These are phyloP conservation scores for Cladobotryum protrusum DNA, from an alignment of 2,329 filamentous ascomycete species.

Conservation along the genomic window DNA sequence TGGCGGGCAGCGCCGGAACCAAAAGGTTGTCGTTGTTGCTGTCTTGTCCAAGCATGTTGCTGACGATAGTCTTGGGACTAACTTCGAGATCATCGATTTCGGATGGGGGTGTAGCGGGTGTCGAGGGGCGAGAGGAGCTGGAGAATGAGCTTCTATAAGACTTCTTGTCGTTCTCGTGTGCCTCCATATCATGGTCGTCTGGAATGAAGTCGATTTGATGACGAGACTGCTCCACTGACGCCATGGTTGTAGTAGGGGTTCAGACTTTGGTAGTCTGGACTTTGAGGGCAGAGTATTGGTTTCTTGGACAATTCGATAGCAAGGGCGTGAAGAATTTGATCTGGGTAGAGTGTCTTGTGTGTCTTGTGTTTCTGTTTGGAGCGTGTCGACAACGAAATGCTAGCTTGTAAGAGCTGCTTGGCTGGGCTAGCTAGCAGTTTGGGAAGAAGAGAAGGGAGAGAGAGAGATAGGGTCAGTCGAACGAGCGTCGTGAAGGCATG, in stretches of 20 bases:
- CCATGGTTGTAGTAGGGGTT: conserved; percentile 10
- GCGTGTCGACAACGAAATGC: neutral
- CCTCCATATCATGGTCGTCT: conserved; percentile 8
- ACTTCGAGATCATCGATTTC: conserved; percentile 3
- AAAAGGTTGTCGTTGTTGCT: conserved; percentile 13
- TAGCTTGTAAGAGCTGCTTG: conserved; percentile 6
- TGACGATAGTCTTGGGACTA: conserved; percentile 12
- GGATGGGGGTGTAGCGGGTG: conserved; percentile 7
- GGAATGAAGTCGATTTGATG: conserved; percentile 16
- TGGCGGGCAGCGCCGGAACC: conserved; percentile 43
- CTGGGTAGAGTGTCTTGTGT: neutral
- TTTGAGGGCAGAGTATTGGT: neutral
- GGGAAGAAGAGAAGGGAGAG: conserved; percentile 5
- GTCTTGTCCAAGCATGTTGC: conserved; percentile 23
- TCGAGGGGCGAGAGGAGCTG: conserved; percentile 12
- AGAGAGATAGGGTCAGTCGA: conserved; percentile 2
- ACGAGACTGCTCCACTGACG: conserved; percentile 11
- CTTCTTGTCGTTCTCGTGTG: neutral
- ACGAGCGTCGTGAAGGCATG: conserved; percentile 4
- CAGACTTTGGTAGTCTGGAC: neutral
- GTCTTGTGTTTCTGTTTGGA: neutral
- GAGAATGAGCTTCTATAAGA: conserved; percentile 17
- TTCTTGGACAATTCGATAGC: neutral
- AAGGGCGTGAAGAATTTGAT: conserved; percentile 4
- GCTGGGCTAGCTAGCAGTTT: neutral